phyloP scores from a whole-genome alignment of 805 yeast genomes.

The Naumovozyma castellii region DNA sequence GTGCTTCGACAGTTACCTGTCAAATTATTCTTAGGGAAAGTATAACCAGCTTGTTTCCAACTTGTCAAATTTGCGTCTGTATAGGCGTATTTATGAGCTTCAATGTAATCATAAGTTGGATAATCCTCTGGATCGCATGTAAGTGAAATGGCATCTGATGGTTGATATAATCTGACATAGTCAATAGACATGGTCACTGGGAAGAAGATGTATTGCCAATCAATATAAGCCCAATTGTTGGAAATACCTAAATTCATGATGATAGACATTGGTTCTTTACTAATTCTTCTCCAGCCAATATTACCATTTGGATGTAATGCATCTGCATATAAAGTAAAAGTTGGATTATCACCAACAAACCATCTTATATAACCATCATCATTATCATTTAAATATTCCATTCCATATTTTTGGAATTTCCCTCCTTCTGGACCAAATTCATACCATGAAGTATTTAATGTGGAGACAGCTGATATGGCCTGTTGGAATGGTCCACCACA shows the following conservation, averaged over 20 bases:
- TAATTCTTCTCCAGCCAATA: constrained; percentile 67
- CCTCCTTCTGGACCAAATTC: constrained; percentile 45
- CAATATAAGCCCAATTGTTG: constrained; percentile 86
- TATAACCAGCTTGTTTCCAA: constrained; percentile 72
- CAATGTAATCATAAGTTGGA: constrained; percentile 82
- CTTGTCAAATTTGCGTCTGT: constrained; percentile 55
- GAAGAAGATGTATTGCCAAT: constrained; percentile 73
- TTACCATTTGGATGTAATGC: constrained; percentile 89
- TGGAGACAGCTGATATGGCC: constrained; percentile 77
- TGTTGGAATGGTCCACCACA: constrained; percentile 92
- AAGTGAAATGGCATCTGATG: constrained; percentile 44
- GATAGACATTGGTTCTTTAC: constrained; percentile 90
- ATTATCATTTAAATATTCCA: constrained; percentile 67
- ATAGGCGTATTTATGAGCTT: constrained; percentile 61
- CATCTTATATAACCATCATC: constrained; percentile 70
- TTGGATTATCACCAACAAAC: constrained; percentile 76
- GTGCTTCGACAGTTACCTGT: constrained; percentile 38
- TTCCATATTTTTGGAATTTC: constrained; percentile 63
- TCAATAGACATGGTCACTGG: constrained; percentile 73
- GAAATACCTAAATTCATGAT: constrained; percentile 84
- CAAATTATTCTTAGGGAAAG: constrained; percentile 51
- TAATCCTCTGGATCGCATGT: constrained; percentile 82
- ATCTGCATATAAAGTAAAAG: constrained; percentile 60
- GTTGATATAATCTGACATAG: constrained; percentile 89
- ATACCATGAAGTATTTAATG: constrained; percentile 77